Evolutionary conservation across 2,329 filamentous ascomycete genomes (phyloP), one percentile per base, ranked within the genome.

Genomic region (Fulvia fulva): DNA sequence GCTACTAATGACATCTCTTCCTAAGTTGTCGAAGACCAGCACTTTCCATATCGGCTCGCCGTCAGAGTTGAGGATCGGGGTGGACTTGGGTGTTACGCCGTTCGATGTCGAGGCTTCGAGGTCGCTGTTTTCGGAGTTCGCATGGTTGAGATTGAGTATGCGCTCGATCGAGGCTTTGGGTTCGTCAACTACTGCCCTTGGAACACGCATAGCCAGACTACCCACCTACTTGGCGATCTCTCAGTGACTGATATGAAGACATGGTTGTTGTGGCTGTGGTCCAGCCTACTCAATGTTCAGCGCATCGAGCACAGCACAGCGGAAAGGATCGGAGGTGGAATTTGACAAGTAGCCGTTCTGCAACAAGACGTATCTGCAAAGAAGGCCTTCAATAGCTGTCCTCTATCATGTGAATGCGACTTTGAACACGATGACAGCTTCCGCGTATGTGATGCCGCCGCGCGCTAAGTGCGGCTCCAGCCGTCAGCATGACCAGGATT

Each of bases 31-130:
- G 72, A 99, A 97, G 9, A 99, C 91, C 53, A 99, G 80, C 6
- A 97, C 90, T 75, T 97, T 97, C 93, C 93, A 97, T 77, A 97
- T 92, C 0, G 93, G 92, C 69, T 96, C 90, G 63, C 92, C 91
- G 67, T 95, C 88, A 49, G 90, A 83, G 66, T 91, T 91, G 61
- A 96, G 79, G 54, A 97, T 89, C 16, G 90, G 88, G n/a, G 87
- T 87, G 37, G 87, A 83, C 22, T 88, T 84, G 55, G 87, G 81
- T 56, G 87, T 78, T 9, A 87, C 75, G 52, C 86, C 87, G 69
- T 87, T 87, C 30, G 75, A 70, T 56, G 83, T 79, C 47, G 83
- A 78, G 41, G 81, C 73, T 58, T 91, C 88, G 59, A 84, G 80
- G 65, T 82, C 81, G 58, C 82, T 68, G 54, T 75, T 67, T 59